These are phyloP conservation scores for Fusarium chaquense DNA, from an alignment of 2,329 filamentous ascomycete genomes.

Conservation along the genomic window DNA sequence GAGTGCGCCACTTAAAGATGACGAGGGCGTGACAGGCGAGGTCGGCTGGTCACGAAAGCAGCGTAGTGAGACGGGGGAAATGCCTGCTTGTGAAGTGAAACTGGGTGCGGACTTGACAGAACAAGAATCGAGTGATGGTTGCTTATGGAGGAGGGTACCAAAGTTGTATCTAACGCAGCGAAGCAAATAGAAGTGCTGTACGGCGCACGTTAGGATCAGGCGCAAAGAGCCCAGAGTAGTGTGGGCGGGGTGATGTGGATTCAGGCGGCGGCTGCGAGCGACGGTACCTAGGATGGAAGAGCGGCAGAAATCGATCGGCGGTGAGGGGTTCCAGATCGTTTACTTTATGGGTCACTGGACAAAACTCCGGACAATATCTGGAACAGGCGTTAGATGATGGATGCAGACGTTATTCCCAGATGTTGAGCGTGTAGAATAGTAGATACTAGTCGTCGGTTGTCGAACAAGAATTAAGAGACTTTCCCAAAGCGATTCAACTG, in stretches of 20 bases:
- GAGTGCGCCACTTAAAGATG: slow-evolving; percentile 45
- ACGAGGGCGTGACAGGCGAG: slow-evolving; percentile 45
- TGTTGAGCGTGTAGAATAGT: slow-evolving; percentile 3
- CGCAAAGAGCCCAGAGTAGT: slow-evolving; percentile 39
- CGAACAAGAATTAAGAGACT: not conserved
- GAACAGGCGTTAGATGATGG: slow-evolving; percentile 23
- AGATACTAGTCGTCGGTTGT: slow-evolving; percentile 2
- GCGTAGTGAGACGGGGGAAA: slow-evolving; percentile 48
- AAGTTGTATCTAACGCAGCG: slow-evolving; percentile 38
- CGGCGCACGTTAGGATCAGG: slow-evolving; percentile 46
- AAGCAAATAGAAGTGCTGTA: slow-evolving; percentile 33
- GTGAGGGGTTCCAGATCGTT: slow-evolving; percentile 49
- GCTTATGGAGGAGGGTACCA: slow-evolving; percentile 46
- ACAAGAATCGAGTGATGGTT: slow-evolving; percentile 37
- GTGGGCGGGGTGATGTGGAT: slow-evolving; percentile 40
- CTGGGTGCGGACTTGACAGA: slow-evolving; percentile 38
- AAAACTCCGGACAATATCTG: slow-evolving; percentile 32
- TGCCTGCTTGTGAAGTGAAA: slow-evolving; percentile 39
- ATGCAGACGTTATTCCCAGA: slow-evolving; percentile 21
- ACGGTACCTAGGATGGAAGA: slow-evolving; percentile 36
- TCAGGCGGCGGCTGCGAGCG: slow-evolving; percentile 36
- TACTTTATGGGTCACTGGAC: slow-evolving; percentile 40
- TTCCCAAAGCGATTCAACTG: slow-evolving; percentile 6
- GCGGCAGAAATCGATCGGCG: slow-evolving; percentile 49
- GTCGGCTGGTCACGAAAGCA: slow-evolving; percentile 45